Percentiles rank a stretch among this genome's conserved stretches.
Evolutionary conservation across 768 basidiomycete species (phyloP).

Genomic region (Royoungia palumana): DNA sequence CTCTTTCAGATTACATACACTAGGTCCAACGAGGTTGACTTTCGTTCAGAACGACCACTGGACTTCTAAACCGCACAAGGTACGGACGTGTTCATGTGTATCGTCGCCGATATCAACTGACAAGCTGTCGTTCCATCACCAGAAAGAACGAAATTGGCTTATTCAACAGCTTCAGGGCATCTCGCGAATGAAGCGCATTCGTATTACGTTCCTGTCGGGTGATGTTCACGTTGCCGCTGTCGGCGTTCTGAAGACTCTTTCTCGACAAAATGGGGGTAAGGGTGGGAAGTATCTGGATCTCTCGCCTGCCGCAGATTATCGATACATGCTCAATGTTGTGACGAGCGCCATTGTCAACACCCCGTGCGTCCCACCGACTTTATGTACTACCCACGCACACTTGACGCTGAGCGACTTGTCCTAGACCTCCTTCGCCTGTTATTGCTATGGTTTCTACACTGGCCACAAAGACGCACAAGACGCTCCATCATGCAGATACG

Average conservation of each 20-base stretch:
- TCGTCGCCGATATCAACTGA: background rate
- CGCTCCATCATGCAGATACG: constrained; percentile 76
- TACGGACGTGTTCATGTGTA: constrained; percentile 21
- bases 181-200: constrained; percentile 56
- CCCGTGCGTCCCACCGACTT: constrained; percentile 51
- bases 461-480: constrained; percentile 79
- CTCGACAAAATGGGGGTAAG: constrained; percentile 35
- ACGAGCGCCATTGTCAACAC: constrained; percentile 97
- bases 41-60: constrained; percentile 85
- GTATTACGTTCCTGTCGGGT: constrained; percentile 86
- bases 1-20: constrained; percentile 1
- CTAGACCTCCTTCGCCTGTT: constrained; percentile 63
- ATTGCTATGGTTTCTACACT: constrained; percentile 78
- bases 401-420: background rate
- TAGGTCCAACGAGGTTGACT: constrained; percentile 42
- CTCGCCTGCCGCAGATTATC: constrained; percentile 58
- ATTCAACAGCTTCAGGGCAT: constrained; percentile 75
- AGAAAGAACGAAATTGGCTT: constrained; percentile 91
- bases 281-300: constrained; percentile 37
- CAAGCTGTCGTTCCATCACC: constrained; percentile 10
- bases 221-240: constrained; percentile 94
- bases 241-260: constrained; percentile 69
- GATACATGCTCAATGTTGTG: constrained; percentile 90
- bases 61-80: constrained; percentile 81
- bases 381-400: background rate